phyloP scores from a whole-genome alignment of 2,329 filamentous ascomycete genomes.

The Pseudogymnoascus sp. region DNA sequence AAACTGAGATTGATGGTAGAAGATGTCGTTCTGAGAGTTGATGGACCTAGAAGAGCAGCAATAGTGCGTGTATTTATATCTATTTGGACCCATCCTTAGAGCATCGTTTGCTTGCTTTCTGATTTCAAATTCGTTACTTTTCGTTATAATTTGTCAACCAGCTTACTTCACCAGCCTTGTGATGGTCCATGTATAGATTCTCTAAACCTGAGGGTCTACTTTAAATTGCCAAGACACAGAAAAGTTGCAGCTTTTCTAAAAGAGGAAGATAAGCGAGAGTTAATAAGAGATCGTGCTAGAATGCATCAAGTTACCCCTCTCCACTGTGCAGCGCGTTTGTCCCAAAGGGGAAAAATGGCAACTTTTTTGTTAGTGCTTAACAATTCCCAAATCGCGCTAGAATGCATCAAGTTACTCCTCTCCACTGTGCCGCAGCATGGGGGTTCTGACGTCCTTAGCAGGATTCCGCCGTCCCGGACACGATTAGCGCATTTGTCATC shows the following conservation, averaged over 20 bases:
- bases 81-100: constrained; percentile 12
- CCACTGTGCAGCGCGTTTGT: constrained; percentile 12
- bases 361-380: constrained; percentile 13
- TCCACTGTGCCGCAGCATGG: no score
- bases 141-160: constrained; percentile 1
- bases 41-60: constrained; percentile 10
- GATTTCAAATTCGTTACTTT: constrained; percentile 15
- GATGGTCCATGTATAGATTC: constrained; percentile 4
- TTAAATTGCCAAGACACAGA: constrained; percentile 15
- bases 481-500: not conserved
- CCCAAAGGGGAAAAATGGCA: constrained; percentile 12
- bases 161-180: not conserved
- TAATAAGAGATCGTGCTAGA: constrained; percentile 9
- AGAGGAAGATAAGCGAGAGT: constrained; percentile 12
- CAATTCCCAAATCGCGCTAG: constrained; percentile 10
- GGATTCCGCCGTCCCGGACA: not conserved
- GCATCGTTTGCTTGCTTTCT: constrained; percentile 13
- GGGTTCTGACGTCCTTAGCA: not conserved
- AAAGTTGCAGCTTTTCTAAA: constrained; percentile 15
- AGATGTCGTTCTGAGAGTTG: constrained; percentile 15
- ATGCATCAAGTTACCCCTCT: constrained; percentile 4
- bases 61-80: constrained; percentile 14
- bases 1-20: constrained; percentile 12
- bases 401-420: not conserved
- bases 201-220: constrained; percentile 11